Conservation (phyloP, 331 rosid species). For the Spiraea crenata region DNA sequence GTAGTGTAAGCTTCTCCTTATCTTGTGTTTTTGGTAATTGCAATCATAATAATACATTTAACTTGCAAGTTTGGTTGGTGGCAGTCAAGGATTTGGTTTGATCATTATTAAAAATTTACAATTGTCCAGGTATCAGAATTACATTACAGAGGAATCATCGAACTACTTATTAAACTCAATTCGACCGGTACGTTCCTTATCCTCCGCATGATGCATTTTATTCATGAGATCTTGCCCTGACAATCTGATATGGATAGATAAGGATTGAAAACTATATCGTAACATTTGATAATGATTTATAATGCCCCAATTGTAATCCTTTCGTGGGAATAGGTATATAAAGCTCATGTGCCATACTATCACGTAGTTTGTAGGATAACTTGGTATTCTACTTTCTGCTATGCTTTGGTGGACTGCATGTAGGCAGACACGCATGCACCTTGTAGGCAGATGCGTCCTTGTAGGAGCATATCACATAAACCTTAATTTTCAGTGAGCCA, state of each 20-base stretch:
- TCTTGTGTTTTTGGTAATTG: conserved; percentile 21
- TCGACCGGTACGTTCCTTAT: conserved; percentile 52
- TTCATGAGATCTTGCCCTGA: conserved; percentile 19
- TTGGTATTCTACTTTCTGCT: too few species aligned
- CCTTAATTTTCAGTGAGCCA: too few species aligned
- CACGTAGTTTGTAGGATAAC: too few species aligned
- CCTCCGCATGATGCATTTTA: conserved; percentile 21
- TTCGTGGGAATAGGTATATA: too few species aligned
- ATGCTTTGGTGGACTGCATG: too few species aligned
- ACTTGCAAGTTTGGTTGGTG: conserved; percentile 16
- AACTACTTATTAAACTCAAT: conserved; percentile 51
- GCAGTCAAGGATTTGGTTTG: conserved; percentile 13
- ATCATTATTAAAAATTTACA: conserved; percentile 14
- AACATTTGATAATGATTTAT: too few species aligned
- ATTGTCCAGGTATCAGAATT: conserved; percentile 61
- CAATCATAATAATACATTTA: conserved; percentile 10
- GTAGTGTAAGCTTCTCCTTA: conserved; percentile 50
- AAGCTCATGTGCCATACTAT: too few species aligned
- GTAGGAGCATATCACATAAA: too few species aligned
- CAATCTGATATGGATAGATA: conserved; percentile 2
- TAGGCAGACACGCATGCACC: too few species aligned
- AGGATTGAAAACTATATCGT: conserved; percentile 2
- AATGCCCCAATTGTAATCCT: too few species aligned
- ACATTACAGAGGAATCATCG: conserved; percentile 58
- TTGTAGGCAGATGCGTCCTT: too few species aligned